Base-by-base conservation (phyloP, 345 rosid species). In the Heritiera littoralis region DNA sequence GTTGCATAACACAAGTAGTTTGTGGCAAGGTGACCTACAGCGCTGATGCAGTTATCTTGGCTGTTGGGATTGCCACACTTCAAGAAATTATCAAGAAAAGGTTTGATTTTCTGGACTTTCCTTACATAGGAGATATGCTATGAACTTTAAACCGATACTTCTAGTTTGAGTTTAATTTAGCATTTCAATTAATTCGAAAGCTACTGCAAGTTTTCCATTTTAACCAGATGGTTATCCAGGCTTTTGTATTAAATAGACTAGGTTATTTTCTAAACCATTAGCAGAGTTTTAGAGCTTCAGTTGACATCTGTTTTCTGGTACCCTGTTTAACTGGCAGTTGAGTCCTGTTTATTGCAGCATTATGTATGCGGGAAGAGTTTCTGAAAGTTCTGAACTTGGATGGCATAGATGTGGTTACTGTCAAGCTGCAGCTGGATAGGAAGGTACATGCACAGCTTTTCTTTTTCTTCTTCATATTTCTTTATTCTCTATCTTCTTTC, bases 1-100 rank as follows among this genome's bases (percentile, higher is more conserved):
- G 89, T 66, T 69, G 82, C 81, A 80, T 88, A 73, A 83, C 89
- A 15, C 84, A 83, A n/a, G 86, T 91, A 68, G 87, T 83, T 60
- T 91, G 90, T 43, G 86, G 84, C 64, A 52, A 81, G 60, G 84
- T 86, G 80, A 81, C 56, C 10, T 80, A 84, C 12, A 56, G 41
- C 30, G 89, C 84, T 51, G 89, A 88, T 89, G 90, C 89, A 40
- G 87, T 89, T 73, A 78, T 92, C 70, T 74, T 90, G 80, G 92
- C 93, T 9, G 85, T 84, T 60, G 86, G 89, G 77, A 78, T 90
- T 77, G 78, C 92, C 78, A 76, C 85, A 1, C 76, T 89, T 75
- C 89, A 86, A 79, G 89, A 89, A 79, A 85, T 83, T 60, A 81
- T 90, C 65, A 84, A 81, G 84, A 86, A 85, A 40, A 89, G 93